Evolutionary conservation across 495 filamentous ascomycete genomes (phyloP).

Genomic region (Penicillium tannophilum): DNA sequence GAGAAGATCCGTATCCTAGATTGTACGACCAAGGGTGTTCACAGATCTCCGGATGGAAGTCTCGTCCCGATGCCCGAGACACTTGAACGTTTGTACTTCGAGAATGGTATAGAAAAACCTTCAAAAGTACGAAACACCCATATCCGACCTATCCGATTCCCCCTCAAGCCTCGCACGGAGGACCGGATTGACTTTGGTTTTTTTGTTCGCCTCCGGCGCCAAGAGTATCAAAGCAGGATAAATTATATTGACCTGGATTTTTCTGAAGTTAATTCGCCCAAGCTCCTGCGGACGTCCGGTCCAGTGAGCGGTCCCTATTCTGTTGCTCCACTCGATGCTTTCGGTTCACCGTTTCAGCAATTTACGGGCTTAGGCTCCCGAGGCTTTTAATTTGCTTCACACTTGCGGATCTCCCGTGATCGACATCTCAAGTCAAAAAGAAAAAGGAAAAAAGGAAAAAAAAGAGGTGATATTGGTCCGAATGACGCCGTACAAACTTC

Average conservation of each 20-base stretch:
- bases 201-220: constrained; percentile 14
- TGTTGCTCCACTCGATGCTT: constrained; percentile 8
- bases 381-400: neutral
- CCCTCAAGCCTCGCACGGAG: neutral
- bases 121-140: neutral
- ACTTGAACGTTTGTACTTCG: neutral
- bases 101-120: neutral
- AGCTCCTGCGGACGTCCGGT: constrained; percentile 28
- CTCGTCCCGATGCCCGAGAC: neutral
- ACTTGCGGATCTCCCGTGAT: constrained; percentile 27
- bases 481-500: constrained; percentile 20
- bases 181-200: constrained; percentile 15
- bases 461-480: constrained; percentile 24
- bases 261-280: neutral
- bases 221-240: constrained; percentile 2
- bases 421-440: constrained; percentile 3
- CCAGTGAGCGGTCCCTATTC: constrained; percentile 16
- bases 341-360: neutral
- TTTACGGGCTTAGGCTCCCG: neutral
- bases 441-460: neutral
- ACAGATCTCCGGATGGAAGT: neutral
- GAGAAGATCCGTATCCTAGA: too few species aligned
- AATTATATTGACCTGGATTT: neutral
- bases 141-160: neutral
- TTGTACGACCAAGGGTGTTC: neutral